Evolutionary conservation across 495 filamentous ascomycete species (phyloP).

Genomic region (Collariella sp.): DNA sequence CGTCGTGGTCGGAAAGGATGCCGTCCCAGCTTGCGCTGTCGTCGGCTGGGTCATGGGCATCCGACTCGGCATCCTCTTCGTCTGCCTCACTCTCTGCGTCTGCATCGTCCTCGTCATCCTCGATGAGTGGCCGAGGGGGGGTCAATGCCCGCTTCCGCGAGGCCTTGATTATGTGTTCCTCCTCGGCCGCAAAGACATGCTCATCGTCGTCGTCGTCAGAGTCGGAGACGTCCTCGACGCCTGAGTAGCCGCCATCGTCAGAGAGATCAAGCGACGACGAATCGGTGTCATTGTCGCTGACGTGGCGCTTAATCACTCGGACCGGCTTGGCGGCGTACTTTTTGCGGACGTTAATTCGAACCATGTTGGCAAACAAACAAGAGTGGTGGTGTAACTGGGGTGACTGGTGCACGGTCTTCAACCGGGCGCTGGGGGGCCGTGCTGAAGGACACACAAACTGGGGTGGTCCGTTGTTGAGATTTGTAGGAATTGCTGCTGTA

Average conservation of each 20-base stretch:
- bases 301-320: conserved; percentile 32
- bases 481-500: background rate
- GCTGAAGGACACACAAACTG: conserved; percentile 2
- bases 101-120: conserved; percentile 27
- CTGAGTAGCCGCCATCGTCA: conserved; percentile 63
- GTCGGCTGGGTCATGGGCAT: conserved; percentile 33
- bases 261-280: conserved; percentile 45
- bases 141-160: conserved; percentile 24
- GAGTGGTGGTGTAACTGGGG: conserved; percentile 12
- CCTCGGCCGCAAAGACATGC: conserved; percentile 63
- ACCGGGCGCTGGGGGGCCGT: conserved; percentile 35
- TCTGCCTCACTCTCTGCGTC: conserved; percentile 29
- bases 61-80: conserved; percentile 19
- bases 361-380: conserved; percentile 34
- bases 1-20: conserved; percentile 42
- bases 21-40: conserved; percentile 51
- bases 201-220: conserved; percentile 65
- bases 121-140: conserved; percentile 37
- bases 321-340: conserved; percentile 36
- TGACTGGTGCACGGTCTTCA: conserved; percentile 11
- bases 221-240: conserved; percentile 68
- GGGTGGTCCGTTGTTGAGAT: background rate
- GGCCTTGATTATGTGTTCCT: conserved; percentile 53
- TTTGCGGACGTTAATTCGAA: conserved; percentile 46
- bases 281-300: conserved; percentile 21